Percentiles rank a stretch among this genome's conserved stretches.
These are phyloP conservation scores for Fusarium tanahbumbuense DNA, from an alignment of 2,329 filamentous ascomycete species.

Conservation along the genomic window DNA sequence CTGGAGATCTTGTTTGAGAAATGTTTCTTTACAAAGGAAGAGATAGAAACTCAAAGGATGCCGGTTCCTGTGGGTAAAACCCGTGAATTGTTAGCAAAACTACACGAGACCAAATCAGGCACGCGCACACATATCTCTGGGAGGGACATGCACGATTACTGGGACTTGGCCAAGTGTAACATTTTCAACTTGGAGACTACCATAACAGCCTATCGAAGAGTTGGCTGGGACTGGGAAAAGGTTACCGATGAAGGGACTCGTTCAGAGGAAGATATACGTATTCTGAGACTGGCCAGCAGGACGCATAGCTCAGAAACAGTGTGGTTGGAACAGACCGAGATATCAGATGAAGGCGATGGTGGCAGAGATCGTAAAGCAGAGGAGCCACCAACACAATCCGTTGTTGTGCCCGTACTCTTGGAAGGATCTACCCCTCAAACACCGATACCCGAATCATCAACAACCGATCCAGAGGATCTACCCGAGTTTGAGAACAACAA, in stretches of 20 bases:
- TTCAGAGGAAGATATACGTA: background rate
- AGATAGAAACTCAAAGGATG: background rate
- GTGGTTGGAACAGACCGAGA: no score
- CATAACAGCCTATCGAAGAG: background rate
- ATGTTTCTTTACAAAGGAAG: background rate
- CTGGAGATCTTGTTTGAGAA: conserved; percentile 40
- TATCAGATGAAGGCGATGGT: no score
- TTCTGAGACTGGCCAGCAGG: background rate
- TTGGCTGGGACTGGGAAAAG: background rate
- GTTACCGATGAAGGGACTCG: background rate
- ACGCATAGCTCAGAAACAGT: background rate
- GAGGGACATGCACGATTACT: background rate
- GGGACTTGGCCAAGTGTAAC: background rate
- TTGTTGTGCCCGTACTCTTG: no score
- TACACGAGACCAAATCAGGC: background rate
- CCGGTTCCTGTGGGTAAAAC: no score
- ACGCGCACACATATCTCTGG: background rate
- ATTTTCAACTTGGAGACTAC: background rate
- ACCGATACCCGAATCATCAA: background rate
- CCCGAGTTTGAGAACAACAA: no score
- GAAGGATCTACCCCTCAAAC: background rate
- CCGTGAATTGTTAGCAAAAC: background rate
- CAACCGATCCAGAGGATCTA: background rate
- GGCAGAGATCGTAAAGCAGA: no score
- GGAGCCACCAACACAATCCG: no score